A percentile compares a stretch with the other conserved stretches of the same genome.
phyloP scores from a whole-genome alignment of 495 filamentous ascomycete species.

The Aspergillus incahuasiensis region DNA sequence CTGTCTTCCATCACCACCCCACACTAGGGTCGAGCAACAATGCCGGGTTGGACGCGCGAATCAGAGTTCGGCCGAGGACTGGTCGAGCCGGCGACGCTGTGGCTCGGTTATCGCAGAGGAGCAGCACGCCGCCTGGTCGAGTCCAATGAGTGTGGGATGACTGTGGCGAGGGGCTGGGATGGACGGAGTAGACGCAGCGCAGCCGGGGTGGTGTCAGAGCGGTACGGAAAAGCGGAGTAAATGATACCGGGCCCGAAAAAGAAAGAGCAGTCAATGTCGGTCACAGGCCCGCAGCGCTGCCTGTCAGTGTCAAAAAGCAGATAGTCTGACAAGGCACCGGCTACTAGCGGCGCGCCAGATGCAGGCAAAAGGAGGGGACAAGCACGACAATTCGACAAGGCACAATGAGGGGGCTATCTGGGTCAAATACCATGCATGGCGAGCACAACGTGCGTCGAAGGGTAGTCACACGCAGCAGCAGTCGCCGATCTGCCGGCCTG shows the following conservation, averaged over 20 bases:
- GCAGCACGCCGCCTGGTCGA: neutral
- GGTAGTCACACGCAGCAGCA: constrained; percentile 8
- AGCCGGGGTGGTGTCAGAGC: neutral
- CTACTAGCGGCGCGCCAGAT: neutral
- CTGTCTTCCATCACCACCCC: constrained; percentile 16
- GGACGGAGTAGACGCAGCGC: neutral
- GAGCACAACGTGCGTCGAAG: constrained; percentile 4
- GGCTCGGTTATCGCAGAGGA: neutral
- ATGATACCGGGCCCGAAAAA: neutral
- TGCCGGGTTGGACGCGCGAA: neutral
- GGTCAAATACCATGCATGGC: constrained; percentile 2
- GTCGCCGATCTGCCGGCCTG: neutral
- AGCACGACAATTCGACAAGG: constrained; percentile 3
- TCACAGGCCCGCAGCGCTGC: no score
- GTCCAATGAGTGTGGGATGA: neutral
- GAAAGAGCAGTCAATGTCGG: neutral
- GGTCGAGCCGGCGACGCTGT: neutral
- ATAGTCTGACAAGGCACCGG: neutral
- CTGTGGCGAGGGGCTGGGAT: neutral
- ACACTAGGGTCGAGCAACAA: constrained; percentile 5
- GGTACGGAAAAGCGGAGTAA: neutral
- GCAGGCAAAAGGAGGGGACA: constrained; percentile 4
- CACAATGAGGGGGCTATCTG: neutral
- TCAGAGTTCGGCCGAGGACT: neutral
- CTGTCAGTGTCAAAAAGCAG: neutral